A percentile compares a stretch with the other conserved stretches of the same genome.
Conservation (phyloP, 805 yeast species). For the Myxozyma vanderwaltii region DNA sequence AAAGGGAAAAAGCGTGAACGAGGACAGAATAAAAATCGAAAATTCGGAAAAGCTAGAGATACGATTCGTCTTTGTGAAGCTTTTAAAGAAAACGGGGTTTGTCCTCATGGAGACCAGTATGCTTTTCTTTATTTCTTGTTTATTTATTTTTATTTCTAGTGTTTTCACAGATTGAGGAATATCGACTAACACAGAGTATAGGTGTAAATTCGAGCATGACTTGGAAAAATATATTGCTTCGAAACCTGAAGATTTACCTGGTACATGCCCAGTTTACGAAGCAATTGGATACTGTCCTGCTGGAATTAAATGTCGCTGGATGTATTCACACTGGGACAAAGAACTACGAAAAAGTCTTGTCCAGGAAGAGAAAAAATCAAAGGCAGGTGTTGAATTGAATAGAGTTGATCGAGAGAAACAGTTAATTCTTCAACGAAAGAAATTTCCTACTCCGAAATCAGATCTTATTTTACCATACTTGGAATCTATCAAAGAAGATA, state of each 20-base stretch:
- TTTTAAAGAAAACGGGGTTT: slow-evolving; percentile 45
- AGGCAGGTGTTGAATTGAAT: slow-evolving; percentile 62
- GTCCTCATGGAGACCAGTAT: slow-evolving; percentile 30
- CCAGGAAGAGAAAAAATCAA: slow-evolving; percentile 46
- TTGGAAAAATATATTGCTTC: slow-evolving; percentile 59
- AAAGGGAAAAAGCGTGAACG: slow-evolving; percentile 41
- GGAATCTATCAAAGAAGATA: slow-evolving; percentile 55
- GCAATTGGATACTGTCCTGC: slow-evolving; percentile 88
- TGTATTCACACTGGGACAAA: slow-evolving; percentile 63
- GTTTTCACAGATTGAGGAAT: no score
- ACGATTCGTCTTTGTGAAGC: slow-evolving; percentile 63
- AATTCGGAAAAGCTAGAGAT: slow-evolving; percentile 68
- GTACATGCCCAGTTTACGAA: slow-evolving; percentile 79
- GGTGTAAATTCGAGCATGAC: slow-evolving; percentile 79
- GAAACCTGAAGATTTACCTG: slow-evolving; percentile 73
- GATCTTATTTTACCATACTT: slow-evolving; percentile 62
- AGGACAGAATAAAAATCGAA: slow-evolving; percentile 86
- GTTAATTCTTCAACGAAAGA: slow-evolving; percentile 58
- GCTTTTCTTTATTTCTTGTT: not conserved
- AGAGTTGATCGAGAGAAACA: slow-evolving; percentile 54
- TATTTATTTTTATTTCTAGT: not conserved
- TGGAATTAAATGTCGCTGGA: slow-evolving; percentile 92
- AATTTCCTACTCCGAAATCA: slow-evolving; percentile 59
- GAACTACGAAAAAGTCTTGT: slow-evolving; percentile 49
- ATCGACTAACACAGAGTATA: slow-evolving; percentile 17